These are phyloP conservation scores for Epithele typhae DNA, from an alignment of 768 basidiomycete species.

Conservation along the genomic window DNA sequence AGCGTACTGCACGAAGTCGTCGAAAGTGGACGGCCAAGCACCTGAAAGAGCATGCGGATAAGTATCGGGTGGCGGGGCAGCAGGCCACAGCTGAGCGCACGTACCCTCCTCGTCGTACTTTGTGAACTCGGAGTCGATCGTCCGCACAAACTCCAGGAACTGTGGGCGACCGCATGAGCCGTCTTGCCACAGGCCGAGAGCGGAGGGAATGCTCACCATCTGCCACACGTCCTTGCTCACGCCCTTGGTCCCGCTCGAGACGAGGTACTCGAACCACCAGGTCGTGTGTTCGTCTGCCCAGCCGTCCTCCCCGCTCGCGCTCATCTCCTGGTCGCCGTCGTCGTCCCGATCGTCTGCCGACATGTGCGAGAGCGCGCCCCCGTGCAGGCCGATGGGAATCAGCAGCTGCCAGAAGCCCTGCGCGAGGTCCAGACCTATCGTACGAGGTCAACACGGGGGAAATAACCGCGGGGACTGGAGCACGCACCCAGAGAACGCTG, in stretches of 20 bases:
- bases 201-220: slow-evolving; percentile 52
- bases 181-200: not conserved
- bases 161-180: slow-evolving; percentile 23
- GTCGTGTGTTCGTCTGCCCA: slow-evolving; percentile 61
- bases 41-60: slow-evolving; percentile 35
- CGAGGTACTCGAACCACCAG: slow-evolving; percentile 80
- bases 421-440: slow-evolving; percentile 62
- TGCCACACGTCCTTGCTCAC: slow-evolving; percentile 88
- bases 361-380: slow-evolving; percentile 55
- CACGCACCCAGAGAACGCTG: slow-evolving; percentile 74
- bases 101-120: slow-evolving; percentile 76
- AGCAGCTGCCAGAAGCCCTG: slow-evolving; percentile 77
- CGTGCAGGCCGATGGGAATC: slow-evolving; percentile 64
- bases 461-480: not conserved
- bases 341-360: slow-evolving; percentile 31
- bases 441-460: not conserved
- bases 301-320: slow-evolving; percentile 37
- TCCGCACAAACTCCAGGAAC: slow-evolving; percentile 78
- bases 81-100: slow-evolving; percentile 11
- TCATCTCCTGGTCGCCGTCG: slow-evolving; percentile 43
- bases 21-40: slow-evolving; percentile 85
- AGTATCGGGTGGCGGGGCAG: not conserved
- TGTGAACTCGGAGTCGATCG: slow-evolving; percentile 67
- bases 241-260: slow-evolving; percentile 61
- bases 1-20: slow-evolving; percentile 75